Percentiles rank a stretch among this genome's conserved stretches.
These are phyloP conservation scores for Nemania sp. DNA, from an alignment of 2,329 filamentous ascomycete genomes.

Conservation along the genomic window DNA sequence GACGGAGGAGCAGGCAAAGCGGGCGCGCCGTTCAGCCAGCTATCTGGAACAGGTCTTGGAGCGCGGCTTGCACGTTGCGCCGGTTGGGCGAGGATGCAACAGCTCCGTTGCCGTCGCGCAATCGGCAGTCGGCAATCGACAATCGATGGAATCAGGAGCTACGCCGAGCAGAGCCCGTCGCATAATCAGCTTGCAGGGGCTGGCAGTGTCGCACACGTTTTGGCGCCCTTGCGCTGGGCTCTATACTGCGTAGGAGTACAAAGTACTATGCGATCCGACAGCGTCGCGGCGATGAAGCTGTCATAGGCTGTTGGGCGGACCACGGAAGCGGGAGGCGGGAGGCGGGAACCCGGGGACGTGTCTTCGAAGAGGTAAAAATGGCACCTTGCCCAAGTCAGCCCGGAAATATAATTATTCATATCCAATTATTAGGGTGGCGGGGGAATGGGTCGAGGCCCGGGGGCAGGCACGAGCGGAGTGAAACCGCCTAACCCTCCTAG, in stretches of 20 bases:
- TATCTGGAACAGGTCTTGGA: background rate
- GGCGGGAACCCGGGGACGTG: slow-evolving; percentile 4
- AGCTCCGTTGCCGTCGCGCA: slow-evolving; percentile 11
- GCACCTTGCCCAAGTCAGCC: background rate
- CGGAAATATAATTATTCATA: slow-evolving; percentile 13
- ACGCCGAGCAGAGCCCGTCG: slow-evolving; percentile 8
- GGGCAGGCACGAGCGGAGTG: background rate
- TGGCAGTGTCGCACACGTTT: slow-evolving; percentile 15
- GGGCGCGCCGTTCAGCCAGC: too few species aligned
- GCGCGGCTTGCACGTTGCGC: slow-evolving; percentile 2
- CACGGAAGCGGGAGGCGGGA: background rate
- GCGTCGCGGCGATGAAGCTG: too few species aligned
- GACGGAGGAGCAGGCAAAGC: too few species aligned
- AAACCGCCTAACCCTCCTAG: background rate
- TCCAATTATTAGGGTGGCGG: slow-evolving; percentile 23
- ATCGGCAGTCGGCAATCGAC: too few species aligned
- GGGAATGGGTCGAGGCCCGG: slow-evolving; percentile 16
- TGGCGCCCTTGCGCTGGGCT: background rate
- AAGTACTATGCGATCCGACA: too few species aligned
- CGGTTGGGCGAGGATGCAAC: background rate
- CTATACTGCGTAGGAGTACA: background rate
- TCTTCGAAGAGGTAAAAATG: slow-evolving; percentile 11
- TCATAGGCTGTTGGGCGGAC: too few species aligned
- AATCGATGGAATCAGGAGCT: background rate
- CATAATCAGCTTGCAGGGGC: slow-evolving; percentile 5